Base-by-base conservation (phyloP, 768 basidiomycete species). In the Boletus pseudopeckii region DNA sequence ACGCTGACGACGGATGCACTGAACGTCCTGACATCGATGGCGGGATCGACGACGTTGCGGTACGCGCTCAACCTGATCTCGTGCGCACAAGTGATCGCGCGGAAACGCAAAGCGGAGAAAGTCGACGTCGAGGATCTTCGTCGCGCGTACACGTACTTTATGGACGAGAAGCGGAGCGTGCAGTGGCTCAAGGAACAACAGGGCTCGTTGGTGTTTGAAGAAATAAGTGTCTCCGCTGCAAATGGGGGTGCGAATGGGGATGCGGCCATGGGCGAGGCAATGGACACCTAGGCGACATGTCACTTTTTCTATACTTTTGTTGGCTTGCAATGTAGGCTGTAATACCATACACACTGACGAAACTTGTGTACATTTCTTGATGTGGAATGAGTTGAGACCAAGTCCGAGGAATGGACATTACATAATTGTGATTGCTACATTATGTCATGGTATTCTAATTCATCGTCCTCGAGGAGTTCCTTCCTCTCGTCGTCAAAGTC, bases 31-130 rank as follows among this genome's bases (percentile, higher is more conserved):
- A 90, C 92, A 3, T 81, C 85, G 2, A 96, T 99, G 84, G 94
- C 92, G 1, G 72, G 77, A 56, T 83, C 92, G 58, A 95, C 96
- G 7, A 97, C 94, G 0, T 77, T 98, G 38, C 87, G 96, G 52
- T 98, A 97, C 66, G 90, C 92, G 0, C 81, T 98, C 41, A 96
- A 98, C 73, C 76, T 98, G 52, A 98, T 99, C 58, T 94, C 95
- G 1, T 93, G 92, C 45, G 91, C 90, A 1, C 85, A 91, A 59
- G 82, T 97, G 42, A 76, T 96, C 17, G 90, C 96, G 7, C 79
- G 82, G 56, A 88, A 92, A 64, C 82, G 96, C 30, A 94, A 92
- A 61, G 76, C 82, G 9, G 85, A 86, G 50, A 75, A 78, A 32
- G 94, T 98, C 10, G 91, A 88, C 38, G 87, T 91, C 0, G 85